These are phyloP conservation scores for Xylaria sp. DNA, from an alignment of 2,329 filamentous ascomycete species.

Conservation along the genomic window DNA sequence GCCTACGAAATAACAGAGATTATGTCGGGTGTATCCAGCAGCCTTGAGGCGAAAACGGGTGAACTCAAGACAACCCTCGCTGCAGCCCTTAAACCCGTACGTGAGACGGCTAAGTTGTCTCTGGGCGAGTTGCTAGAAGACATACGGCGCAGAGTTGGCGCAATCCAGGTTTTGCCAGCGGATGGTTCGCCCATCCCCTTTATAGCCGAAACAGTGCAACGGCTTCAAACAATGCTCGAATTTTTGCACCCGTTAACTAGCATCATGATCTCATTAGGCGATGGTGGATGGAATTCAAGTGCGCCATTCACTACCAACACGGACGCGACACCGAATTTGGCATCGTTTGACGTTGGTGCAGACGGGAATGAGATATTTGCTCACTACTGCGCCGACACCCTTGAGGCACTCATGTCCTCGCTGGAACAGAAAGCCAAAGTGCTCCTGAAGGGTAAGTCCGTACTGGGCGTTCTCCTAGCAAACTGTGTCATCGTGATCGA, in stretches of 20 bases:
- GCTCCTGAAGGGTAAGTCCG: conserved; percentile 69
- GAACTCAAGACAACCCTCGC: conserved; percentile 79
- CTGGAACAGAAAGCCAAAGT: conserved; percentile 69
- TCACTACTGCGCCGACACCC: conserved; percentile 83
- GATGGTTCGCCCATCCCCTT: conserved; percentile 76
- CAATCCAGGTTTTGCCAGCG: conserved; percentile 62
- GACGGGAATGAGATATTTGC: conserved; percentile 85
- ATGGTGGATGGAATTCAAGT: conserved; percentile 76
- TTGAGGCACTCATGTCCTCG: conserved; percentile 71
- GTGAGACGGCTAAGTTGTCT: conserved; percentile 86
- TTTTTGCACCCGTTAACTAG: conserved; percentile 82
- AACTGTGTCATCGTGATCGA: conserved; percentile 84
- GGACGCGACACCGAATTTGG: conserved; percentile 63
- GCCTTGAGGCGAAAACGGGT: conserved; percentile 75
- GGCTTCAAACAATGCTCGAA: conserved; percentile 78
- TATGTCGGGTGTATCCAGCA: conserved; percentile 70
- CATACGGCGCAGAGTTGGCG: conserved; percentile 63
- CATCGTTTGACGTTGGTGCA: conserved; percentile 80
- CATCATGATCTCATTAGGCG: conserved; percentile 86
- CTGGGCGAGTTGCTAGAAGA: conserved; percentile 80
- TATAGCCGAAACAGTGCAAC: conserved; percentile 77
- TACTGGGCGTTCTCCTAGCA: conserved; percentile 82
- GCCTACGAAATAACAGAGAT: conserved; percentile 95
- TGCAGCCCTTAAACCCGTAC: conserved; percentile 80
- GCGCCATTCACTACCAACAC: conserved; percentile 48